Evolutionary conservation across 768 basidiomycete species (phyloP), one percentile per base, ranked within the genome.

Genomic region (Boletus eberwhitei): DNA sequence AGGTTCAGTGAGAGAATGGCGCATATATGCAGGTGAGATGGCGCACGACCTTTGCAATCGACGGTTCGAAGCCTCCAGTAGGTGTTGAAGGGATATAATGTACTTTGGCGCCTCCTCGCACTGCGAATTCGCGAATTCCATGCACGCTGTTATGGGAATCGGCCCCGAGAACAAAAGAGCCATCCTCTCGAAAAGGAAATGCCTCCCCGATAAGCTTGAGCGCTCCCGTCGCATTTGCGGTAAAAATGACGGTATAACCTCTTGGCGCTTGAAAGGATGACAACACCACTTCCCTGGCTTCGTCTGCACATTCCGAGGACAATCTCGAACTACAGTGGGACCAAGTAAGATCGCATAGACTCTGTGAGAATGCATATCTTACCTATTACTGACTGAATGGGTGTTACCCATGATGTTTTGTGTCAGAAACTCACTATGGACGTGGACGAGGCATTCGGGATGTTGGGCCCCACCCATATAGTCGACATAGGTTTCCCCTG

Each of bases 61-160:
- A 64, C 5, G 74, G 59, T 53, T 87, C 80, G 56, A 90, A 80
- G 9, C 89, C 89, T 34, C 89, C 89, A 16, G 76, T 77, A 8
- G 76, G 67, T 9, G 82, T 83, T 4, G 86, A 81, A 9, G 79
- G 77, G 44, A 91, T 81, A 66, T 93, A 93, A 40, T 74, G 74
- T 17, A 86, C 79, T 32, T 73, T 66, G 5, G 85, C 82, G 13
- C 85, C 83, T 40, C 77, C 76, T 53, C 72, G 69, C 13, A 66
- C 64, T 0, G 89, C 88, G 62, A 82, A 93, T 70, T 87, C 78
- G 40, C 90, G 79, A 55, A 92, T 87, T 9, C 90, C 90, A 60
- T 92, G 86, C 19, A 92, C 84, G 57, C 88, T 90, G 63, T 91
- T 92, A 67, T 93, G 91, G 8, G 88, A 86, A 70, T 93, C 90